These are phyloP conservation scores for Fusarium phyllophilum DNA, from an alignment of 2,329 filamentous ascomycete genomes.

Conservation along the genomic window DNA sequence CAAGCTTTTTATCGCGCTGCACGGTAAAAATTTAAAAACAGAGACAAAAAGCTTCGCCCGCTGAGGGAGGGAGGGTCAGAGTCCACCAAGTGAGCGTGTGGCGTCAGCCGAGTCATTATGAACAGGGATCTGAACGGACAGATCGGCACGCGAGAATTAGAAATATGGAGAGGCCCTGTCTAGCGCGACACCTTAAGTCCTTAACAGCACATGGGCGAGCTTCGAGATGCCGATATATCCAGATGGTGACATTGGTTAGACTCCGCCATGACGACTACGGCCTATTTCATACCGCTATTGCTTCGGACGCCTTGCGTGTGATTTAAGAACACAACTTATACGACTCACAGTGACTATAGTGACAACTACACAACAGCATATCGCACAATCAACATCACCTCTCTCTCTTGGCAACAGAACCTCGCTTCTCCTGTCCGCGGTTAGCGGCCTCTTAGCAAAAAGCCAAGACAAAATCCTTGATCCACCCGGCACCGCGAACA, in stretches of 20 bases:
- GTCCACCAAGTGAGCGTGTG: slow-evolving; percentile 20
- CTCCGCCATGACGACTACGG: slow-evolving; percentile 34
- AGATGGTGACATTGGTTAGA: slow-evolving; percentile 21
- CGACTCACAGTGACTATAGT: neutral
- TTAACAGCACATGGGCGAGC: slow-evolving; percentile 16
- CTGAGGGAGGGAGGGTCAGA: slow-evolving; percentile 19
- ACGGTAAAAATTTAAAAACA: slow-evolving; percentile 40
- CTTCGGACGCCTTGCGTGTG: neutral
- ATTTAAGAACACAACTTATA: neutral
- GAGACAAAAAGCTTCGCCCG: slow-evolving; percentile 41
- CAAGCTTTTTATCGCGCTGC: slow-evolving; percentile 45
- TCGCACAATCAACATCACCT: neutral
- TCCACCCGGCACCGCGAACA: slow-evolving; percentile 44
- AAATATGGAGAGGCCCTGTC: slow-evolving; percentile 41
- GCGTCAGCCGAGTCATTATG: slow-evolving; percentile 36
- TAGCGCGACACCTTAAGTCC: slow-evolving; percentile 31
- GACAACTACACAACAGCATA: neutral
- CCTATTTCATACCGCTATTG: slow-evolving; percentile 4
- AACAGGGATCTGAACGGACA: slow-evolving; percentile 38
- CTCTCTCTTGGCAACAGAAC: neutral
- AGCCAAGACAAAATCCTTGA: slow-evolving; percentile 30
- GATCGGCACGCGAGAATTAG: slow-evolving; percentile 44
- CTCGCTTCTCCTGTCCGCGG: slow-evolving; percentile 11
- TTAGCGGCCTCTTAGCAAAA: slow-evolving; percentile 9
- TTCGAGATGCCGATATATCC: slow-evolving; percentile 45